A percentile compares a stretch with the other conserved stretches of the same genome.
Conservation (phyloP, 176 grass and related monocot species). For the Triticum timopheevii region DNA sequence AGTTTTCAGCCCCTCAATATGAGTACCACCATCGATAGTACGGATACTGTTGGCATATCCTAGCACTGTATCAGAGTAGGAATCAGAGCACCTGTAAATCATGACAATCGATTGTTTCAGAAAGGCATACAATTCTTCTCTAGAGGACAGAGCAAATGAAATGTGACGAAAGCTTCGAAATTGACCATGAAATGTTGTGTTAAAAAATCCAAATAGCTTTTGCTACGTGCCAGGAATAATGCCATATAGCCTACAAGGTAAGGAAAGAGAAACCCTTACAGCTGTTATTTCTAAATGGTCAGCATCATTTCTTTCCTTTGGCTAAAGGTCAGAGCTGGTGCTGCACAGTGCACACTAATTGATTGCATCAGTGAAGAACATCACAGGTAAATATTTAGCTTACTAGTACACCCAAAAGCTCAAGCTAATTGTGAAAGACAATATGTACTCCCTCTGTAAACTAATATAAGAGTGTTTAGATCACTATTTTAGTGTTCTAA, state of each 20-base stretch:
- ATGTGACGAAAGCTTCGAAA: slow-evolving; percentile 10
- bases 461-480: too few species aligned
- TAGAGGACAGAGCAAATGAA: slow-evolving; percentile 9
- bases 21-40: slow-evolving; percentile 95
- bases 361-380: slow-evolving; percentile 10
- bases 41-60: slow-evolving; percentile 99
- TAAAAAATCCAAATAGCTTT: neutral
- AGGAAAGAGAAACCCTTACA: neutral
- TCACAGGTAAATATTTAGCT: neutral
- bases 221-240: slow-evolving; percentile 8
- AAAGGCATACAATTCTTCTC: slow-evolving; percentile 9
- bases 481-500: too few species aligned
- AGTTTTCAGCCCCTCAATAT: slow-evolving; percentile 91
- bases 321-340: neutral
- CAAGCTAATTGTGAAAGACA: neutral
- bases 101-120: slow-evolving; percentile 19
- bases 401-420: neutral
- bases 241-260: neutral
- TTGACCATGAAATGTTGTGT: neutral
- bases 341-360: neutral
- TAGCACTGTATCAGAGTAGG: slow-evolving; percentile 89
- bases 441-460: neutral
- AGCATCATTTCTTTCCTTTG: slow-evolving; percentile 11
- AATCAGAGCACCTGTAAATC: slow-evolving; percentile 88
- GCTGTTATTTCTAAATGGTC: slow-evolving; percentile 5